Evolutionary conservation across 2,329 filamentous ascomycete genomes (phyloP).

Genomic region (Dryadomyces quercivorus): DNA sequence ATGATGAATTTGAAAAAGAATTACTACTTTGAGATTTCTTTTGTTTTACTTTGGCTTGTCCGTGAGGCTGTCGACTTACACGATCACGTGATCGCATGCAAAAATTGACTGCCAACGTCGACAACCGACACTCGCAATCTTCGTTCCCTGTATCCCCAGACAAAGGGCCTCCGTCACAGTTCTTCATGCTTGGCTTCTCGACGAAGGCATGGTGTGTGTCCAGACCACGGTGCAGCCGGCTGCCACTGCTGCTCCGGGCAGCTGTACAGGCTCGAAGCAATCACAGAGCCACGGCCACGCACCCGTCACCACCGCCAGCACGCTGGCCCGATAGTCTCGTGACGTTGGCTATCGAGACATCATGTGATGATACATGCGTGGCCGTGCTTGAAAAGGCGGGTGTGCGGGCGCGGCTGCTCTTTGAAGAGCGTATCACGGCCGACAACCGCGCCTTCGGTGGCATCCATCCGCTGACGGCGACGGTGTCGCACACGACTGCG

Average conservation of each 20-base stretch:
- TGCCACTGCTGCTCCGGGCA: too few species aligned
- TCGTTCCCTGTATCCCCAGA: too few species aligned
- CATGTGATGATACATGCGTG: slow-evolving; percentile 88
- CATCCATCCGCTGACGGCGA: slow-evolving; percentile 66
- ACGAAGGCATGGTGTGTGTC: too few species aligned
- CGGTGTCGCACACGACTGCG: slow-evolving; percentile 61
- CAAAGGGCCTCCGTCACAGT: too few species aligned
- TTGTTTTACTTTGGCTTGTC: too few species aligned
- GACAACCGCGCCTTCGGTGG: slow-evolving; percentile 65
- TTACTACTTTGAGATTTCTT: too few species aligned
- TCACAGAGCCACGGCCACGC: not conserved
- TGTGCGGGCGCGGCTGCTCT: slow-evolving; percentile 49
- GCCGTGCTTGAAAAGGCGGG: slow-evolving; percentile 56
- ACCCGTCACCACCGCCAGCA: not conserved
- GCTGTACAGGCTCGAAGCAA: too few species aligned
- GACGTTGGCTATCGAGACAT: slow-evolving; percentile 68
- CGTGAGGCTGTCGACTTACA: too few species aligned
- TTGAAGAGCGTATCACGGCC: slow-evolving; percentile 71
- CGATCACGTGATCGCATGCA: not conserved
- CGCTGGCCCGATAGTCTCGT: slow-evolving; percentile 10
- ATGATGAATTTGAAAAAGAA: too few species aligned
- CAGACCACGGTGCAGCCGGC: too few species aligned
- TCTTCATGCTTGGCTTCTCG: too few species aligned
- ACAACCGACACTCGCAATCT: too few species aligned
- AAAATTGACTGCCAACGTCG: not conserved